Percentiles rank a stretch among this genome's conserved stretches.
Evolutionary conservation across 1,139 yeast species (phyloP).

Genomic region (Yamadazyma triangularis): DNA sequence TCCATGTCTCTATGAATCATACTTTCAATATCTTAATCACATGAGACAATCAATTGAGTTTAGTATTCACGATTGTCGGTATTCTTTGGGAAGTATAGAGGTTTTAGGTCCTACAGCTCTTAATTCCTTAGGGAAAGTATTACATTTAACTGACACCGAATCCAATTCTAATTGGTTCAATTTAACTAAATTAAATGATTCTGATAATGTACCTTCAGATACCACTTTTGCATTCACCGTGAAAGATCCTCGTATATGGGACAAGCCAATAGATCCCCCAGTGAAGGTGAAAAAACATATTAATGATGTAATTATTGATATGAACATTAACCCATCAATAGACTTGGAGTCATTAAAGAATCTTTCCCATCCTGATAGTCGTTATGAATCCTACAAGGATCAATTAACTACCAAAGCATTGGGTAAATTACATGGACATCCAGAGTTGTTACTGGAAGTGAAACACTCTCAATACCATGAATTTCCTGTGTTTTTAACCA

Average conservation of each 20-base stretch:
- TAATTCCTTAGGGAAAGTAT: constrained; percentile 50
- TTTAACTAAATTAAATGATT: constrained; percentile 41
- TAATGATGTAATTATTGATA: constrained; percentile 20
- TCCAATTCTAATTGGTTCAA: constrained; percentile 8
- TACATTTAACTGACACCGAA: constrained; percentile 50
- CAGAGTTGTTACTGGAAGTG: neutral
- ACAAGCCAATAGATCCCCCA: constrained; percentile 37
- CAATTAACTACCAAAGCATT: constrained; percentile 61
- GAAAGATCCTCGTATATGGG: constrained; percentile 71
- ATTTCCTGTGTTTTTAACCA: constrained; percentile 62
- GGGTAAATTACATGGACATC: constrained; percentile 6
- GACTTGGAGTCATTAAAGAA: constrained; percentile 21
- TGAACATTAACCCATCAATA: constrained; percentile 7
- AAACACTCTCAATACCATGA: constrained; percentile 2
- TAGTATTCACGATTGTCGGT: constrained; percentile 58
- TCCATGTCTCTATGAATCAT: constrained; percentile 58
- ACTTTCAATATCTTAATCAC: constrained; percentile 43
- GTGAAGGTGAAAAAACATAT: constrained; percentile 3
- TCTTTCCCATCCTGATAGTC: constrained; percentile 40
- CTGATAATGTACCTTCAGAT: constrained; percentile 31
- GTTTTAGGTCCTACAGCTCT: constrained; percentile 70
- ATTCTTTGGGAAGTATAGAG: constrained; percentile 75
- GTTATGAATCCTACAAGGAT: constrained; percentile 51
- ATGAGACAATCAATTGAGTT: constrained; percentile 5
- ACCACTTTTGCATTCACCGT: constrained; percentile 51